phyloP scores from a whole-genome alignment of 2,329 filamentous ascomycete species.

The Claviceps purpurea region DNA sequence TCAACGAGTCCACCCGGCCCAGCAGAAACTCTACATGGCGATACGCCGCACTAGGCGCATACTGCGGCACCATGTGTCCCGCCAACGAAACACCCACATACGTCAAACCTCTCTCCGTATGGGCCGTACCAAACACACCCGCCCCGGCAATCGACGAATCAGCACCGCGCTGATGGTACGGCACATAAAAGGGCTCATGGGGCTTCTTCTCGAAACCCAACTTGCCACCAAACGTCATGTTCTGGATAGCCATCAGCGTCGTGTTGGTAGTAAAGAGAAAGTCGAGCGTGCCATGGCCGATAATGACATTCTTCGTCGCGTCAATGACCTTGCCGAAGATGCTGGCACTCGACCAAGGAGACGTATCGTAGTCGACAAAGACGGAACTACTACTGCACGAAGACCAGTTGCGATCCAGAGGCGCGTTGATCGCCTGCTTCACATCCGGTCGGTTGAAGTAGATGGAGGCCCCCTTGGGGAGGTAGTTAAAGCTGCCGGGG shows the following conservation, averaged over 20 bases:
- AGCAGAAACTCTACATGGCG: conserved; percentile 61
- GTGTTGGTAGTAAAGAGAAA: conserved; percentile 55
- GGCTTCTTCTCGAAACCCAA: conserved; percentile 54
- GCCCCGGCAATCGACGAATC: conserved; percentile 31
- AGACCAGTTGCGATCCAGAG: conserved; percentile 33
- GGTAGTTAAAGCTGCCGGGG: conserved; percentile 49
- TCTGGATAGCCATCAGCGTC: conserved; percentile 58
- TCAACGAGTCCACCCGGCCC: conserved; percentile 48
- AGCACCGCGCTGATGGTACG: conserved; percentile 17
- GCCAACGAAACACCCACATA: conserved; percentile 48
- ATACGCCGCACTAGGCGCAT: conserved; percentile 54
- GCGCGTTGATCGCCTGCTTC: conserved; percentile 53
- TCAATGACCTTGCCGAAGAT: conserved; percentile 56
- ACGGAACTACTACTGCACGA: conserved; percentile 37
- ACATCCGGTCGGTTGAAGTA: conserved; percentile 61
- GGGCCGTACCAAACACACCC: conserved; percentile 54
- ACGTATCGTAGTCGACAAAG: conserved; percentile 18
- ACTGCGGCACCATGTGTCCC: conserved; percentile 58
- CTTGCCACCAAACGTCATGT: conserved; percentile 63
- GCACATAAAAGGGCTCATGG: conserved; percentile 52
- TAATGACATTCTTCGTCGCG: conserved; percentile 54
- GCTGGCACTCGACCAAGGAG: background rate
- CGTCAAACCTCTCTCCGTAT: conserved; percentile 63
- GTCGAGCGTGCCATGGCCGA: conserved; percentile 61
- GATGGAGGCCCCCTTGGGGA: conserved; percentile 39